phyloP scores from a whole-genome alignment of 1,139 yeast genomes.

The Candida glucosophila region DNA sequence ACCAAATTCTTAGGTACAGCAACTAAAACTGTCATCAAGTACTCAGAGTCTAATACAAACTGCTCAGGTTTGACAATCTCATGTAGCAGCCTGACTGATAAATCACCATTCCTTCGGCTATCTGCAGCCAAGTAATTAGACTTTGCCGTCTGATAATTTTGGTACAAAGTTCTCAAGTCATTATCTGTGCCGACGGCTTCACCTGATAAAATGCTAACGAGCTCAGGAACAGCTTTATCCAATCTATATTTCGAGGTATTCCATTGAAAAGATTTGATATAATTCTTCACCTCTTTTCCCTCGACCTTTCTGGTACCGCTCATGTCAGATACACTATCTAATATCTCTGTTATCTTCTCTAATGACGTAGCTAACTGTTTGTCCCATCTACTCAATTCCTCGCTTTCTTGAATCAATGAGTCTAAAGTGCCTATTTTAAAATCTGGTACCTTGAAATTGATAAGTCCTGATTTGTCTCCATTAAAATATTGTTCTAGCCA shows the following conservation, averaged over 20 bases:
- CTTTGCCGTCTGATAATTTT: conserved; percentile 72
- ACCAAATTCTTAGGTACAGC: conserved; percentile 73
- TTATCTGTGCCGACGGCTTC: conserved; percentile 78
- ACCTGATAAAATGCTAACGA: conserved; percentile 58
- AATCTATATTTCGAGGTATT: conserved; percentile 76
- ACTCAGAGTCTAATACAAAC: conserved; percentile 79
- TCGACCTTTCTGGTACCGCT: conserved; percentile 24
- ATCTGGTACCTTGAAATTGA: conserved; percentile 60
- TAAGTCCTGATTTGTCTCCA: conserved; percentile 34
- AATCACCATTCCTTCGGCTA: conserved; percentile 87
- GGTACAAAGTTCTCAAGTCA: conserved; percentile 67
- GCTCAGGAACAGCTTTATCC: conserved; percentile 73
- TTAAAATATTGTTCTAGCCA: conserved; percentile 38
- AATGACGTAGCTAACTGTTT: conserved; percentile 62
- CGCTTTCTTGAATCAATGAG: conserved; percentile 82
- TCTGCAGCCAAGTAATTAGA: conserved; percentile 81
- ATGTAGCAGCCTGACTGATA: conserved; percentile 83
- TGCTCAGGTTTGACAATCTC: conserved; percentile 81
- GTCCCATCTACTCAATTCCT: conserved; percentile 78
- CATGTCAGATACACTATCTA: conserved; percentile 41
- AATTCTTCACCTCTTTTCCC: conserved; percentile 41
- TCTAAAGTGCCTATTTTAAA: conserved; percentile 95
- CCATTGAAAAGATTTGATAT: conserved; percentile 76
- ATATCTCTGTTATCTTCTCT: conserved; percentile 66
- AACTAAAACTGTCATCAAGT: conserved; percentile 69